Conservation (phyloP, 768 basidiomycete species). For the Termitomyces sp. region DNA sequence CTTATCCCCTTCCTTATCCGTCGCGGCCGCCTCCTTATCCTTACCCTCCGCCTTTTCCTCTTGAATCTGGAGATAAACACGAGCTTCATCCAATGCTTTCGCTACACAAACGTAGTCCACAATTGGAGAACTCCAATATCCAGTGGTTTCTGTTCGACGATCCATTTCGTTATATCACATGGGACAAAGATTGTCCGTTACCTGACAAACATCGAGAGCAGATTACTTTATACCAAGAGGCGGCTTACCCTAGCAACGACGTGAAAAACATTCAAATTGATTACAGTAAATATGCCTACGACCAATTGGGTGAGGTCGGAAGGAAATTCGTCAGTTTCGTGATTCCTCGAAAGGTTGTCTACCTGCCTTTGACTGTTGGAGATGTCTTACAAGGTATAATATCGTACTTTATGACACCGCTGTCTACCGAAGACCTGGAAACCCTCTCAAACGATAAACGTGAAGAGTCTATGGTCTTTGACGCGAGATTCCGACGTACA, state of each 20-base stretch:
- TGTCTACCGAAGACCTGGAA: neutral
- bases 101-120: neutral
- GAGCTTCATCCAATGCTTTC: conserved; percentile 1
- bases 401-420: neutral
- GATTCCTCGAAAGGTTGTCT: neutral
- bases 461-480: neutral
- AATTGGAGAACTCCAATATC: neutral
- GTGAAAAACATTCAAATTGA: neutral
- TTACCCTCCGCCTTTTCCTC: neutral
- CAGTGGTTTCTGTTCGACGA: neutral
- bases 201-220: neutral
- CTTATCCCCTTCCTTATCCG: neutral
- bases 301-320: neutral
- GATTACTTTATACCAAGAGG: neutral
- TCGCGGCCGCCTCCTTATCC: neutral
- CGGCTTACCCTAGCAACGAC: neutral
- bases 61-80: too few relatives aligned
- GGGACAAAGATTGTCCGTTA: neutral
- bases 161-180: neutral
- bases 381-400: neutral
- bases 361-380: neutral
- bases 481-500: neutral
- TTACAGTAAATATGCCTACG: neutral
- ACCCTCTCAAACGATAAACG: neutral
- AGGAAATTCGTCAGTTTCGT: neutral